Evolutionary conservation across 495 filamentous ascomycete species (phyloP).

Genomic region (Neurospora africana): DNA sequence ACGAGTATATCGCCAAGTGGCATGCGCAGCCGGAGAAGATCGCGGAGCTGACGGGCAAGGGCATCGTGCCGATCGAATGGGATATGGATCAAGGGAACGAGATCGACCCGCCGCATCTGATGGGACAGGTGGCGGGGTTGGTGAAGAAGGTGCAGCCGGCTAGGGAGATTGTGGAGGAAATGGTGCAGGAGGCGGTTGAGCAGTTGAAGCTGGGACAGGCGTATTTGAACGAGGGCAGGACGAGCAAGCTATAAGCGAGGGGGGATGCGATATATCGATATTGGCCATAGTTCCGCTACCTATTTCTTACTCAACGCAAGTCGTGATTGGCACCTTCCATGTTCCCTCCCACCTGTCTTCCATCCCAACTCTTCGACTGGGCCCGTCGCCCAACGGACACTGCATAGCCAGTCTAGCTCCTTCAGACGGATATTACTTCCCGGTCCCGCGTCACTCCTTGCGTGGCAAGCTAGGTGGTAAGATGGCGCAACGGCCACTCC

Average conservation of each 20-base stretch:
- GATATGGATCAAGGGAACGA: constrained; percentile 69
- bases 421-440: neutral
- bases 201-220: constrained; percentile 48
- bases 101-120: constrained; percentile 73
- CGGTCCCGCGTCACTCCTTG: neutral
- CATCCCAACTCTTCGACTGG: neutral
- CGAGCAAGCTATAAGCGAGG: constrained; percentile 30
- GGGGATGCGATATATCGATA: neutral
- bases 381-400: neutral
- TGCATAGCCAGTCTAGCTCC: neutral
- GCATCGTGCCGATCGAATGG: constrained; percentile 66
- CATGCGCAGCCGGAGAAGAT: constrained; percentile 63
- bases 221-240: constrained; percentile 29
- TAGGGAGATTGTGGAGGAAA: constrained; percentile 68
- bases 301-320: neutral
- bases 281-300: neutral
- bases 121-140: constrained; percentile 84
- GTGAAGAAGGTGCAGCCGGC: constrained; percentile 70
- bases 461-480: neutral
- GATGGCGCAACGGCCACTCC: neutral
- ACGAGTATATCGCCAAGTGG: constrained; percentile 74
- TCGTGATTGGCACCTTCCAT: neutral
- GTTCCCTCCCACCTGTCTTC: neutral
- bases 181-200: constrained; percentile 69
- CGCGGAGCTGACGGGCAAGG: constrained; percentile 55